Conservation (phyloP, 2,329 filamentous ascomycete species). For the Periconia digitata region DNA sequence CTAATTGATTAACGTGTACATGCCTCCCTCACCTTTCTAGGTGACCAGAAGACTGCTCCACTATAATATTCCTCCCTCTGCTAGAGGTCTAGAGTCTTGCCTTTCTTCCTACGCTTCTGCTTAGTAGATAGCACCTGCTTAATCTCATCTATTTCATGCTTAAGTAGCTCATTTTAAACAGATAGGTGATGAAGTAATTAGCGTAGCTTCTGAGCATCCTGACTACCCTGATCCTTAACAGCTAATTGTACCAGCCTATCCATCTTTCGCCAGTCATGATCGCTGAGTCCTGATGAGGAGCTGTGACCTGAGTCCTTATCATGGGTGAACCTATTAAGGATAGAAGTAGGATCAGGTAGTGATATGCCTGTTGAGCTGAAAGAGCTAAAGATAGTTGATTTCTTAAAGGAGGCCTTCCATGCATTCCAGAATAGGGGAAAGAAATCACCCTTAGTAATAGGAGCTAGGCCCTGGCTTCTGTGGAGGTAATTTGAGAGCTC, state of each 20-base stretch:
- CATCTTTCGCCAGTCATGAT: conserved; percentile 1
- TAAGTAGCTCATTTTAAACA: background rate
- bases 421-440: conserved; percentile 11
- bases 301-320: background rate
- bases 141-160: background rate
- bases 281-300: background rate
- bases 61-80: background rate
- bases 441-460: conserved; percentile 11
- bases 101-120: background rate
- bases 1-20: background rate
- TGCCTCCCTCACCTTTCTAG: background rate
- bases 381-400: background rate
- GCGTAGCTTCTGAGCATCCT: background rate
- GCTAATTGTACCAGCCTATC: background rate
- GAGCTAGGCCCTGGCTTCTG: conserved; percentile 3
- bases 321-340: too few species aligned
- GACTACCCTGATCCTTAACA: background rate
- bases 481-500: conserved; percentile 5
- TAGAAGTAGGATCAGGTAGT: too few species aligned
- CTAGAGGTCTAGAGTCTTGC: background rate
- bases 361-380: background rate
- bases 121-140: background rate
- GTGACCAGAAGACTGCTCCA: background rate
- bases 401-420: background rate
- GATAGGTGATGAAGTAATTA: background rate